phyloP scores from a whole-genome alignment of 2,329 filamentous ascomycete genomes.

The Arthrobotrys iridis region DNA sequence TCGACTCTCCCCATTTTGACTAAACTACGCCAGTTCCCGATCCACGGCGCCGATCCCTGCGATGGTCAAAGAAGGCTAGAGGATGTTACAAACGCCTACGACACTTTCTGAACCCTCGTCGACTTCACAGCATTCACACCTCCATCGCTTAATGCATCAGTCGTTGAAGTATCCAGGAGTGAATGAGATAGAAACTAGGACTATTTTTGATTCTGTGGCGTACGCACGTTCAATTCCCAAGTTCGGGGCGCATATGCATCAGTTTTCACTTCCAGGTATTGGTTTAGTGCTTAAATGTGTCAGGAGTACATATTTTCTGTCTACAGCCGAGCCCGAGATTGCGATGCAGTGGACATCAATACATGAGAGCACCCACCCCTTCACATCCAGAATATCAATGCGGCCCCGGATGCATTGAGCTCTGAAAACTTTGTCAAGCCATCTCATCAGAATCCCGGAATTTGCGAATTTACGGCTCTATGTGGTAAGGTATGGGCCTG shows the following conservation, averaged over 20 bases:
- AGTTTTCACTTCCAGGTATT: not conserved
- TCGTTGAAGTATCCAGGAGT: not conserved
- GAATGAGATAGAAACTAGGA: not conserved
- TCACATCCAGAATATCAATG: not conserved
- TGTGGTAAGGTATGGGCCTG: too few species aligned
- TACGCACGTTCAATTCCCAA: not conserved
- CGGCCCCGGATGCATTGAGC: not conserved
- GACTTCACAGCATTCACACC: not conserved
- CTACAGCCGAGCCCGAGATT: not conserved
- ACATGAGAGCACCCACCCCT: too few species aligned
- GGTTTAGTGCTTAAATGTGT: not conserved
- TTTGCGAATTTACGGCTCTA: too few species aligned
- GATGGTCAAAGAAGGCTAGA: not conserved
- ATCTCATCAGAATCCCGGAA: not conserved
- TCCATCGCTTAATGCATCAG: not conserved
- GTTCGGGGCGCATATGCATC: not conserved
- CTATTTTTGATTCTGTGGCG: not conserved
- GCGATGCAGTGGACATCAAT: not conserved
- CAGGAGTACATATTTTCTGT: too few species aligned
- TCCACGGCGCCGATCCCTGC: not conserved
- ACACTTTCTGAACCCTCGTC: not conserved
- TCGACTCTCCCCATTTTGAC: conserved; percentile 20
- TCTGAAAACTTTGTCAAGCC: not conserved
- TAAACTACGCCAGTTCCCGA: conserved; percentile 27
- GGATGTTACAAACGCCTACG: not conserved